Evolutionary conservation across 208 protist species (phyloP), one percentile per base, ranked within the genome.

Genomic region (Leishmania tropica): DNA sequence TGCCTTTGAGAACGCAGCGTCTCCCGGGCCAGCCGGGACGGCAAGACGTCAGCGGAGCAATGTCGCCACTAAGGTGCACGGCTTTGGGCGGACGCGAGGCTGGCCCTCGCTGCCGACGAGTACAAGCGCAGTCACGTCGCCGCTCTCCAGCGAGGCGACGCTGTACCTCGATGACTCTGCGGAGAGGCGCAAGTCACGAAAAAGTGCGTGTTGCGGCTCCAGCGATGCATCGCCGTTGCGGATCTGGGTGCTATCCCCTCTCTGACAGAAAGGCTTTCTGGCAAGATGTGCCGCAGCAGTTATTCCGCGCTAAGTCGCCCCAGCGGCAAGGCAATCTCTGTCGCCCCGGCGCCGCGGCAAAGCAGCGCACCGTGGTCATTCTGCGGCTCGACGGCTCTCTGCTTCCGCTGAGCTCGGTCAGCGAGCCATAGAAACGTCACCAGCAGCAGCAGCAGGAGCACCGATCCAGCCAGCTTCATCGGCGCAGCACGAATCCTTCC

Each of bases 81-180:
- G 13, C 31, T 68, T 40, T 4, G 13, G 13, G 62, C 13, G 6
- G 62, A 24, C 4, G 31, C 53, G n/a, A 5, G 60, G 72, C 48
- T 62, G 17, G 45, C 1, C 15, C 31, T 76, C 72, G 42, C 40
- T 51, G 31, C 47, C 17, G 17, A 60, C 48, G n/a, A 76, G 72
- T 60, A 60, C 48, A 35, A 76, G 13, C 72, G 42, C 72, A 11
- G 72, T 53, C 17, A 21, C 72, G 28, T 76, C 72, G 45, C 72
- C 8, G 31, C 10, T 1, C 13, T 76, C 72, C 35, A 54, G 24
- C 21, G 72, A 64, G 73, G 48, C 60, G 35, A 7, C 73, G 35
- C 19, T 31, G 40, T 40, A n/a, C 42, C 35, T 48, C 35, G 21
- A 73, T 10, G 68, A n/a, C 68, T 42, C 35, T 21, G 28, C 13